Evolutionary conservation across 2,329 filamentous ascomycete genomes (phyloP).

Genomic region (Aspergillus versicolor): DNA sequence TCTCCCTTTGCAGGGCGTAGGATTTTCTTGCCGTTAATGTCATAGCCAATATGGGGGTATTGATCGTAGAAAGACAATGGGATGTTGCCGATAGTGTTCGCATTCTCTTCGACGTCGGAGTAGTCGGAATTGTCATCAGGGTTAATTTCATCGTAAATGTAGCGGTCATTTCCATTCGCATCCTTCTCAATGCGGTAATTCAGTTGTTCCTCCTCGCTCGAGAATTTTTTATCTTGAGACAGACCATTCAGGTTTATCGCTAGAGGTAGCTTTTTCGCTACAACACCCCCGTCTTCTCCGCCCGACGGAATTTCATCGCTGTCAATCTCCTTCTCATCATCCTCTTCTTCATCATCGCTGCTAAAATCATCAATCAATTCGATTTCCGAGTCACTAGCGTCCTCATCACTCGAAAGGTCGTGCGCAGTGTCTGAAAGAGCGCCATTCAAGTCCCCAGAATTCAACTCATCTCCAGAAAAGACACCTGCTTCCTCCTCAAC

Average conservation of each 20-base stretch:
- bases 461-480: constrained; percentile 62
- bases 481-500: constrained; percentile 49
- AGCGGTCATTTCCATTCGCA: constrained; percentile 86
- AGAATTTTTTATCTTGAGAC: constrained; percentile 15
- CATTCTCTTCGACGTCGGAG: constrained; percentile 72
- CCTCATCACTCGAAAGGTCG: constrained; percentile 38
- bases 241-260: constrained; percentile 14
- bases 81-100: constrained; percentile 94
- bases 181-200: constrained; percentile 69
- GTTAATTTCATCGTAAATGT: constrained; percentile 90
- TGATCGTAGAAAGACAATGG: constrained; percentile 93
- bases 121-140: constrained; percentile 96
- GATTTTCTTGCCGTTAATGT: constrained; percentile 98
- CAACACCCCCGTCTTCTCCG: constrained; percentile 37
- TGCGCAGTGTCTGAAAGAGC: constrained; percentile 44
- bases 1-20: constrained; percentile 93
- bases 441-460: constrained; percentile 43
- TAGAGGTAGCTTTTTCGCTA: constrained; percentile 36
- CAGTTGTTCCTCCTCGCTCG: constrained; percentile 39
- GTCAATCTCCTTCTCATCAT: constrained; percentile 49
- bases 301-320: constrained; percentile 53
- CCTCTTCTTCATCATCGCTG: constrained; percentile 50
- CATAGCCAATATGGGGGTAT: constrained; percentile 97
- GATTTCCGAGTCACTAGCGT: constrained; percentile 46
- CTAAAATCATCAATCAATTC: constrained; percentile 58